Evolutionary conservation across 768 basidiomycete species (phyloP), one percentile per base, ranked within the genome.

Genomic region (Hydnum rufescens): DNA sequence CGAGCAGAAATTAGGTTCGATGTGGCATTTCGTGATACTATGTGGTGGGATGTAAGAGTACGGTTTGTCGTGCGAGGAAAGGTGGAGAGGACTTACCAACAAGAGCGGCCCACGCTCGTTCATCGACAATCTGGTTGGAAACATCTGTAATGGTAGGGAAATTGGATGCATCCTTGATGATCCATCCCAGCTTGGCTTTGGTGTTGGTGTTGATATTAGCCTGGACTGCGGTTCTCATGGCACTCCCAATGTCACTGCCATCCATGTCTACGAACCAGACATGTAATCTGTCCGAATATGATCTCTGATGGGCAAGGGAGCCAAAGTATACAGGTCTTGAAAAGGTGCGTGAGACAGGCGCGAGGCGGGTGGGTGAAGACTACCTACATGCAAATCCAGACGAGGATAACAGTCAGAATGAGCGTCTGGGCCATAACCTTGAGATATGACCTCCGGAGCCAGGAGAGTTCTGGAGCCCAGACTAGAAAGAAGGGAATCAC

Each of bases 41-140:
- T n/a, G 13, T 6, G 4, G 28, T 30, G 4, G 22, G 43, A 5
- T 36, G 22, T 3, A 49, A 3, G 8, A 26, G 3, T 3, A 25
- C 13, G 25, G 44, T 16, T 8, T 47, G 44, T 8, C 34, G 34
- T 19, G n/a, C n/a, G n/a, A n/a, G n/a, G n/a, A n/a, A 31, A 55
- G 53, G 4, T 52, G 72, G 62, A 3, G 66, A 3, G 3, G 67
- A 4, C 65, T n/a, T n/a, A n/a, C n/a, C n/a, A n/a, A n/a, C n/a
- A n/a, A n/a, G n/a, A n/a, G n/a, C n/a, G n/a, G n/a, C 65, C 71
- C 71, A 73, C 1, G 61, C 62, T 2, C 63, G 59, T 43, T 71
- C 66, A 19, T 70, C 56, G 3, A 68, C 55, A 2, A 73, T 57
- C 32, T 64, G 61, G 5, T 64, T 16, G 8, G 59, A 61, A 39